These are phyloP conservation scores for Tulasnella sp. DNA, from an alignment of 768 basidiomycete genomes.

Conservation along the genomic window DNA sequence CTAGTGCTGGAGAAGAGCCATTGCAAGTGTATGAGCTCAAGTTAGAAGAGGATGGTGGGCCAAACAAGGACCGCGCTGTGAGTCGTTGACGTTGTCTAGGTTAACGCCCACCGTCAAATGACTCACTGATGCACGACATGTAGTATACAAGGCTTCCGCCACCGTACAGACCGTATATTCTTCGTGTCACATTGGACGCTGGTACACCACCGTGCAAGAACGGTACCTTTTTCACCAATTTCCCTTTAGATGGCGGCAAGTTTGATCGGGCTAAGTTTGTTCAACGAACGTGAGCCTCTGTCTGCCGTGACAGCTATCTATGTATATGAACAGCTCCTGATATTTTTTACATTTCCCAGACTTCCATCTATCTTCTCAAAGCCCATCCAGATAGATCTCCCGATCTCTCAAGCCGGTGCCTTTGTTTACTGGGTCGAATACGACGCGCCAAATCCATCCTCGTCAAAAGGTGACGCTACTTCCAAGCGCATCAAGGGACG, in stretches of 20 bases:
- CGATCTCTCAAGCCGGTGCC: slow-evolving; percentile 92
- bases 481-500: slow-evolving; percentile 66
- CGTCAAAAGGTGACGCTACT: slow-evolving; percentile 23
- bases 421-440: slow-evolving; percentile 95
- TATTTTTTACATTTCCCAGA: slow-evolving; percentile 32
- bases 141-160: slow-evolving; percentile 96
- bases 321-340: no score
- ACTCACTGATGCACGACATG: slow-evolving; percentile 15
- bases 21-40: slow-evolving; percentile 78
- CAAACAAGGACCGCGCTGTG: slow-evolving; percentile 74
- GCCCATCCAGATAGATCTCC: slow-evolving; percentile 86
- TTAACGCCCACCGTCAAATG: slow-evolving; percentile 17
- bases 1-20: slow-evolving; percentile 44
- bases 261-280: slow-evolving; percentile 69
- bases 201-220: slow-evolving; percentile 85
- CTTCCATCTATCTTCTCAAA: slow-evolving; percentile 80
- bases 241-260: slow-evolving; percentile 83
- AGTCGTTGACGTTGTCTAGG: slow-evolving; percentile 25
- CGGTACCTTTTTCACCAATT: slow-evolving; percentile 92
- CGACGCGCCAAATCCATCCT: slow-evolving; percentile 39
- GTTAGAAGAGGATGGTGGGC: slow-evolving; percentile 85
- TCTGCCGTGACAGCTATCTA: background rate
- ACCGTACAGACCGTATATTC: slow-evolving; percentile 74
- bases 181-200: slow-evolving; percentile 84
- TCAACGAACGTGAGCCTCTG: slow-evolving; percentile 55